Evolutionary conservation across 352 stramenopile species (phyloP).

Genomic region (Globisporangium heterothallicum): DNA sequence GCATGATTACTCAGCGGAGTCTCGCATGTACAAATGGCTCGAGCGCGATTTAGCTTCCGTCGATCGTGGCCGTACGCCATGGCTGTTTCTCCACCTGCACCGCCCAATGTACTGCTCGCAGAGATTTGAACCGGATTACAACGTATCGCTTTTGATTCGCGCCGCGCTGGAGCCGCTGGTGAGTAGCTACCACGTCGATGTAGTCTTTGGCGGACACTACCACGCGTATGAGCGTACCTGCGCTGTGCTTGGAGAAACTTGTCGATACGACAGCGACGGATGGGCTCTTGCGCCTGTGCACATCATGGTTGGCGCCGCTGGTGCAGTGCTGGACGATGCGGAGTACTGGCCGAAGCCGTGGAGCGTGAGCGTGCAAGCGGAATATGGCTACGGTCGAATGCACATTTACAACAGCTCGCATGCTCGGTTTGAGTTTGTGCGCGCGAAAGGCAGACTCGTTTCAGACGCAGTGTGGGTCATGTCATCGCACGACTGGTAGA

Average conservation of each 20-base stretch:
- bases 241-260: too few relatives aligned
- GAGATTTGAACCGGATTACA: conserved; percentile 28
- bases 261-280: too few relatives aligned
- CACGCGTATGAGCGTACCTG: conserved; percentile 91
- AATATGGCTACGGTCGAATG: conserved; percentile 37
- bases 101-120: conserved; percentile 77
- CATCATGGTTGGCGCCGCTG: conserved; percentile 45
- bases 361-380: conserved; percentile 4
- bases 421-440: conserved; percentile 47
- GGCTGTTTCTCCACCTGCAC: conserved; percentile 88
- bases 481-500: too few relatives aligned
- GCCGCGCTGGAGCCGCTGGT: conserved; percentile 39
- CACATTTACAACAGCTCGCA: conserved; percentile 52
- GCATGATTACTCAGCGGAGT: conserved; percentile 82
- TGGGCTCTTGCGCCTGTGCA: conserved; percentile 47
- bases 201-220: conserved; percentile 89
- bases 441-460: too few relatives aligned
- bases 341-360: conserved; percentile 26
- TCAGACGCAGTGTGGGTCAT: too few relatives aligned
- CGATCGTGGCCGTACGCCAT: conserved; percentile 85
- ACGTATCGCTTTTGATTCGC: conserved; percentile 32
- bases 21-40: conserved; percentile 86
- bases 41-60: conserved; percentile 71
- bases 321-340: conserved; percentile 27
- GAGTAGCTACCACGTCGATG: conserved; percentile 80